Conservation (phyloP, 768 basidiomycete species). For the Suillus decipiens region DNA sequence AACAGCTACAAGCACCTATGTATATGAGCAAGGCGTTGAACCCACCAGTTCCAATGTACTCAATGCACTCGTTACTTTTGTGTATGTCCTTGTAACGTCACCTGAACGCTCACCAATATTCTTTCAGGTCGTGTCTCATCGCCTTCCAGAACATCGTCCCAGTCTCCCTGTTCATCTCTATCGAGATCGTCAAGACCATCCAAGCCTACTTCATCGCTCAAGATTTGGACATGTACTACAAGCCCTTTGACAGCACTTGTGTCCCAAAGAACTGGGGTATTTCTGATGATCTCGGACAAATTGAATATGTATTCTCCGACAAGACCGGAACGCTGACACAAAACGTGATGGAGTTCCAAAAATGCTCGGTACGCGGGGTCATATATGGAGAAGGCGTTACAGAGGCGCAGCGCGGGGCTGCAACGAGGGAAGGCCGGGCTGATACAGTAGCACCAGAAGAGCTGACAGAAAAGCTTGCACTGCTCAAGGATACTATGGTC, state of each 20-base stretch:
- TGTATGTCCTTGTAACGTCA: constrained; percentile 51
- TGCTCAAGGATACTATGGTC: constrained; percentile 78
- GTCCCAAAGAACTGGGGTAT: constrained; percentile 99
- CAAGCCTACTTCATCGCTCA: constrained; percentile 97
- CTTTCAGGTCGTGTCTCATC: constrained; percentile 80
- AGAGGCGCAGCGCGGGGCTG: constrained; percentile 92
- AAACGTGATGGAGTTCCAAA: constrained; percentile 99
- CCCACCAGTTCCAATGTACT: constrained; percentile 61
- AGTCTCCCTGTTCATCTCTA: constrained; percentile 94
- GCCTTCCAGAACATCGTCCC: constrained; percentile 98
- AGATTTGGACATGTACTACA: constrained; percentile 96
- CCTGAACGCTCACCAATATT: constrained; percentile 14
- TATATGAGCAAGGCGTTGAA: constrained; percentile 70
- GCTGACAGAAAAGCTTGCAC: constrained; percentile 62
- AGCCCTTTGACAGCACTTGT: constrained; percentile 81
- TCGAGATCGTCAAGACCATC: constrained; percentile 97
- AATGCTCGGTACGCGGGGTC: constrained; percentile 84
- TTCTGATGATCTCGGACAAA: constrained; percentile 97
- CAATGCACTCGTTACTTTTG: constrained; percentile 87
- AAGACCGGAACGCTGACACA: constrained; percentile 98
- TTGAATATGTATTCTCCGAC: constrained; percentile 93
- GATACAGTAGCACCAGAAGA: constrained; percentile 71
- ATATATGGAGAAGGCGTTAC: constrained; percentile 93
- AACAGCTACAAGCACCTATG: constrained; percentile 62
- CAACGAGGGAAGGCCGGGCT: constrained; percentile 74